Percentiles rank a stretch among this genome's conserved stretches.
Conservation (phyloP, 2,329 filamentous ascomycete species). For the Monosporascus sp. region DNA sequence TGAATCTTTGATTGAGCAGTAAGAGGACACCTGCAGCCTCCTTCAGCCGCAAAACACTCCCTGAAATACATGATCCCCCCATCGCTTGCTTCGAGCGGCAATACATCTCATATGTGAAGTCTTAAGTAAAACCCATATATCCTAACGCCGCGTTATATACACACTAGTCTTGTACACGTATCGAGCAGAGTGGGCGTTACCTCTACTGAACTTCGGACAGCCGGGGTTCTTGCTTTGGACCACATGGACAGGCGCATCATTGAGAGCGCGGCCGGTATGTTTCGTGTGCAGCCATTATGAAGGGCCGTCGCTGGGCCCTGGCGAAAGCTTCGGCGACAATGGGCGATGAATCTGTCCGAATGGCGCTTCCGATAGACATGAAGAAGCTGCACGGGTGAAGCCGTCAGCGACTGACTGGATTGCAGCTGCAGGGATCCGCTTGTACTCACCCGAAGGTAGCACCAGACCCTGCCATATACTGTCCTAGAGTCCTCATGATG, state of each 20-base stretch:
- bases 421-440: background rate
- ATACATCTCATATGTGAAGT: background rate
- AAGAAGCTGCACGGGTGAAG: slow-evolving; percentile 60
- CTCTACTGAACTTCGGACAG: background rate
- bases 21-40: no score
- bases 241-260: slow-evolving; percentile 9
- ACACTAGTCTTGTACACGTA: background rate
- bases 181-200: background rate
- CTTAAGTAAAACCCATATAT: background rate
- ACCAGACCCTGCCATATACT: slow-evolving; percentile 94
- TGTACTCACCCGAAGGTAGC: slow-evolving; percentile 82
- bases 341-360: slow-evolving; percentile 82
- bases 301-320: slow-evolving; percentile 66
- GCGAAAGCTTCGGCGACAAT: slow-evolving; percentile 71
- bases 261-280: slow-evolving; percentile 32
- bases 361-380: slow-evolving; percentile 97
- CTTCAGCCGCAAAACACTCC: no score
- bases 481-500: slow-evolving; percentile 87
- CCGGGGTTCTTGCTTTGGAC: background rate
- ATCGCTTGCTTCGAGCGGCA: background rate
- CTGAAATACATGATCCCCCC: no score
- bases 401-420: slow-evolving; percentile 10
- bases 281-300: slow-evolving; percentile 50
- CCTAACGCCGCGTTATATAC: background rate
- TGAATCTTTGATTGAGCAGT: no score